Evolutionary conservation across 148 eudicot genomes (phyloP), one percentile per base, ranked within the genome.

Genomic region (Arbutus unedo): DNA sequence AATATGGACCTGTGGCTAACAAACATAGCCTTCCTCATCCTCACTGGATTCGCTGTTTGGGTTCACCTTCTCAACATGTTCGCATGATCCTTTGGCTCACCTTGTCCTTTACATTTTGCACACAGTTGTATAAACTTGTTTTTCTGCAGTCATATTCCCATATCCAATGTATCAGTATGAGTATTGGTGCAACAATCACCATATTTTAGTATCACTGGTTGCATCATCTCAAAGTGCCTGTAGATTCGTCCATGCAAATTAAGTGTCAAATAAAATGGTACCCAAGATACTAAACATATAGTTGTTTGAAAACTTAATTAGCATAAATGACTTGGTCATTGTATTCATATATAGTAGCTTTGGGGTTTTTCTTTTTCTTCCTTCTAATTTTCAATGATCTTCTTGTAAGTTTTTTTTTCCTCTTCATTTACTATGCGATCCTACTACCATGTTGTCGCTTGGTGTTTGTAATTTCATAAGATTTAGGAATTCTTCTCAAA

Each of bases 71-170:
- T 5, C 84, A 86, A 49, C 86, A 86, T 60, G 81, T 74, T 57
- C 80, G 84, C 81, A 78, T 81, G 82, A 84, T 81, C 56, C 79
- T 77, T 25, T 84, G 77, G 78, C 83, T 86, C 50, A 81, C 86
- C 38, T 81, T 86, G 80, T 76, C 81, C 6, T 57, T 9, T 51
- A 51, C 11, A 51, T 8, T 51, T 51, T 7, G 14, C 11, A 51
- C 54, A 31, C 38, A 31, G 38, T 31, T 31, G 38, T 31, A 8
- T 51, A 51, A 51, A 51, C 54, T 51, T 31, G 38, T 31, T 31
- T 31, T 31, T 31, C 38, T 0, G 38, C 38, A 31, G 38, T 51
- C 54, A 51, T 51, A 51, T 51, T 51, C 54, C 54, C 10, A 7
- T 51, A 7, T 7, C 38, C 38, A 31, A 31, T 31, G 38, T 31